Conservation (phyloP, 805 yeast species). For the Wickerhamiella domercqiae region DNA sequence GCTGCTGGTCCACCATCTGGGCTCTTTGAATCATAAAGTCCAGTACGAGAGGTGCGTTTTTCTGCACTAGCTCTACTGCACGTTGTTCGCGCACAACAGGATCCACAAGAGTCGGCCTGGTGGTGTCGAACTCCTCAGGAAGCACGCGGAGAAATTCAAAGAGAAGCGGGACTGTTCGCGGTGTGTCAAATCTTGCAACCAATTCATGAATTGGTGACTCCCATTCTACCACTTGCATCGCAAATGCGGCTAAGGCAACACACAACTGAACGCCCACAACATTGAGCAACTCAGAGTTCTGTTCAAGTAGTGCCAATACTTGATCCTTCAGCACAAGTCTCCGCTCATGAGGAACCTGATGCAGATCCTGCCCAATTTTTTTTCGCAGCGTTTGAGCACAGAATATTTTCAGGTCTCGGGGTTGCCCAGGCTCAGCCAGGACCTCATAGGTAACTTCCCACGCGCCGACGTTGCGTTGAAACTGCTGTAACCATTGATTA, state of each 20-base stretch:
- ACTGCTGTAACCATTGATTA: constrained; percentile 48
- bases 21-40: constrained; percentile 33
- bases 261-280: constrained; percentile 71
- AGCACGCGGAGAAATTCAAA: constrained; percentile 70
- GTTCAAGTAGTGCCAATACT: constrained; percentile 40
- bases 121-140: constrained; percentile 86
- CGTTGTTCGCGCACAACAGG: constrained; percentile 24
- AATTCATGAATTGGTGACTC: constrained; percentile 52
- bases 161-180: constrained; percentile 30
- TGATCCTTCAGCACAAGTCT: constrained; percentile 50
- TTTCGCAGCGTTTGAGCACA: constrained; percentile 84
- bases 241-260: constrained; percentile 65
- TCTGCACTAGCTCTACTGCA: constrained; percentile 43
- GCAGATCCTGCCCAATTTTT: constrained; percentile 68
- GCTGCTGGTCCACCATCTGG: constrained; percentile 26
- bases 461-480: constrained; percentile 56
- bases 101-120: constrained; percentile 40
- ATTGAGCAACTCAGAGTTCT: constrained; percentile 30
- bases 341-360: constrained; percentile 53
- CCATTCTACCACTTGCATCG: constrained; percentile 70
- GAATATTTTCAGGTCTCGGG: constrained; percentile 56
- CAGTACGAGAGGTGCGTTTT: constrained; percentile 56
- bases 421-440: constrained; percentile 25
- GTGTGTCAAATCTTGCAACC: constrained; percentile 29
- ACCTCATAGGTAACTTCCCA: constrained; percentile 59